Conservation (phyloP, 2,329 filamentous ascomycete genomes). For the Paecilomyces sp. region DNA sequence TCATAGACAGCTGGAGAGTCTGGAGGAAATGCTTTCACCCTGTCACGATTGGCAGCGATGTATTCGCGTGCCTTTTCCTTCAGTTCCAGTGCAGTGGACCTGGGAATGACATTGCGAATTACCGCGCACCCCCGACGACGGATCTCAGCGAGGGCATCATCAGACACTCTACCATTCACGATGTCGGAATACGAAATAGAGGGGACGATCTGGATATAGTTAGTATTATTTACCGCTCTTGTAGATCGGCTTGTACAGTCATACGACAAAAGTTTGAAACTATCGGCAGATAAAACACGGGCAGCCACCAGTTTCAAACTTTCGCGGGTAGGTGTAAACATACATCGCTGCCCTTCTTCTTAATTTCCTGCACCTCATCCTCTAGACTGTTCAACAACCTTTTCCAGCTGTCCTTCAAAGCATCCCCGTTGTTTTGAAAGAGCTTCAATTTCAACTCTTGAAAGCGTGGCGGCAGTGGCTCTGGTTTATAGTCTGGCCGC, state of each 20-base stretch:
- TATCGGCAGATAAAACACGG: too few species aligned
- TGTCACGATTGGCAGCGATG: conserved; percentile 50
- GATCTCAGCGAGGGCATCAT: conserved; percentile 42
- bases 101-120: conserved; percentile 58
- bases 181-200: conserved; percentile 35
- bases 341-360: conserved; percentile 33
- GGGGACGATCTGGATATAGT: conserved; percentile 29
- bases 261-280: too few species aligned
- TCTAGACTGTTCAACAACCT: conserved; percentile 33
- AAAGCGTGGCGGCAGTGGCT: conserved; percentile 37
- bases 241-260: neutral
- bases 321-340: conserved; percentile 3
- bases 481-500: conserved; percentile 33
- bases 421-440: conserved; percentile 33
- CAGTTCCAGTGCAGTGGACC: conserved; percentile 55
- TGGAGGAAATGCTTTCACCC: conserved; percentile 55
- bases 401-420: conserved; percentile 34
- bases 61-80: conserved; percentile 62
- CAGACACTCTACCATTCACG: conserved; percentile 26
- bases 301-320: too few species aligned
- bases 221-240: neutral
- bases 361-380: conserved; percentile 35
- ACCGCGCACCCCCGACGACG: conserved; percentile 55
- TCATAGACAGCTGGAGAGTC: conserved; percentile 65
- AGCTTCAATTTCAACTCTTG: conserved; percentile 31